phyloP scores from a whole-genome alignment of 2,329 filamentous ascomycete genomes.

The Clonostachys sp. region DNA sequence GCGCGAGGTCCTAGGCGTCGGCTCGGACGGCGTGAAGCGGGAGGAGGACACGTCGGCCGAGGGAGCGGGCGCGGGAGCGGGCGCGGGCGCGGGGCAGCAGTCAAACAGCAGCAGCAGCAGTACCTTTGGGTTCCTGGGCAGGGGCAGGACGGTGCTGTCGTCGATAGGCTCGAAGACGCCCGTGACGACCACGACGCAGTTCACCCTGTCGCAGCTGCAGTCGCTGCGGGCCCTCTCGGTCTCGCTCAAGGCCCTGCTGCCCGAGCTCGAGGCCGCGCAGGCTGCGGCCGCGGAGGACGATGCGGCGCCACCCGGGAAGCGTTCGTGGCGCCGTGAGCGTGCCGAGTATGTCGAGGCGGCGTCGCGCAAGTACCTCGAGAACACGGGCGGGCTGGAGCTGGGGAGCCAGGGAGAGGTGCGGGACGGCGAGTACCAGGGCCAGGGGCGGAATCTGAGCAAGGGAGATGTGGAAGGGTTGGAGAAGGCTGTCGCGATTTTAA shows the following conservation, averaged over 20 bases:
- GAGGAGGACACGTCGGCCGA: conserved; percentile 3
- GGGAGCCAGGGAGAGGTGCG: conserved; percentile 56
- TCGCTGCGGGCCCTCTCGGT: conserved; percentile 64
- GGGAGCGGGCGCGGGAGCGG: not conserved
- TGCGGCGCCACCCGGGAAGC: conserved; percentile 29
- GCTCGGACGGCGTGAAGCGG: conserved; percentile 9
- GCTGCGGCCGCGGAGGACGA: conserved; percentile 17
- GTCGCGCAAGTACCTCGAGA: conserved; percentile 72
- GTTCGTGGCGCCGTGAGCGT: conserved; percentile 65
- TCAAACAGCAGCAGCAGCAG: conserved; percentile 1
- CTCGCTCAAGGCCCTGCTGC: conserved; percentile 59
- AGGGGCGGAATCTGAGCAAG: conserved; percentile 40
- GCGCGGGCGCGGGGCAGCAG: not conserved
- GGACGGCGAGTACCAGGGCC: conserved; percentile 60
- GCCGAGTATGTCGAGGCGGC: conserved; percentile 80
- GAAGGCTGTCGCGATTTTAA: conserved; percentile 38
- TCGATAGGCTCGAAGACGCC: conserved; percentile 48
- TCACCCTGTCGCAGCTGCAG: conserved; percentile 79
- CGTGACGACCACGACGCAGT: conserved; percentile 67
- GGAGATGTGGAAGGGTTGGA: conserved; percentile 56
- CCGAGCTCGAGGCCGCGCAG: conserved; percentile 43
- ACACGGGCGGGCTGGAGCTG: conserved; percentile 61
- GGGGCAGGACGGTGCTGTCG: conserved; percentile 41
- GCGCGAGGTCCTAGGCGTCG: conserved; percentile 33
- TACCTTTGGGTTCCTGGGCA: conserved; percentile 51